These are phyloP conservation scores for Nannizziopsis barbatae DNA, from an alignment of 2,329 filamentous ascomycete genomes.

Conservation along the genomic window DNA sequence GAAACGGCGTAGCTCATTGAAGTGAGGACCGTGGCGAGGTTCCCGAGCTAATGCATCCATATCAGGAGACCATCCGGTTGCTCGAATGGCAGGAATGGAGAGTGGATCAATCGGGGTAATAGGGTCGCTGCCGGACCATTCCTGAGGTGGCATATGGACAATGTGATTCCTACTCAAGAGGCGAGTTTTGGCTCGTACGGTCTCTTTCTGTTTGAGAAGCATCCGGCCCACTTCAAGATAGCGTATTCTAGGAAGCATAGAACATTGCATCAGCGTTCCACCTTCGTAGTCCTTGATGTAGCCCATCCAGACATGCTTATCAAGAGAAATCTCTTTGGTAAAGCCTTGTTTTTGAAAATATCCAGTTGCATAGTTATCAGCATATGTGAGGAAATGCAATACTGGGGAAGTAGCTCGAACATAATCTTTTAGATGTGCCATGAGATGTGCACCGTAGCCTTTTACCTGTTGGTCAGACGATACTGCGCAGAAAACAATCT, in stretches of 20 bases:
- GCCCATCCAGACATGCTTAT: slow-evolving; percentile 75
- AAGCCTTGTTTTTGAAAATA: slow-evolving; percentile 94
- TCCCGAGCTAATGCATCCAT: slow-evolving; percentile 83
- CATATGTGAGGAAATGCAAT: slow-evolving; percentile 88
- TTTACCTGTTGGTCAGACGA: slow-evolving; percentile 86
- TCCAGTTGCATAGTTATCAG: slow-evolving; percentile 84
- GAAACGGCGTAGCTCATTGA: slow-evolving; percentile 71
- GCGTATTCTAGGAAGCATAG: slow-evolving; percentile 74
- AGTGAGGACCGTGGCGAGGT: slow-evolving; percentile 76
- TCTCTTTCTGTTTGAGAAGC: slow-evolving; percentile 81
- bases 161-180: slow-evolving; percentile 68
- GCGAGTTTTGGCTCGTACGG: slow-evolving; percentile 72
- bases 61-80: slow-evolving; percentile 73
- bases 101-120: slow-evolving; percentile 61
- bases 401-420: slow-evolving; percentile 83
- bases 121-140: slow-evolving; percentile 57
- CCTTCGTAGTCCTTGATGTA: slow-evolving; percentile 90
- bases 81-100: slow-evolving; percentile 64
- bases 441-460: slow-evolving; percentile 83
- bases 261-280: slow-evolving; percentile 87
- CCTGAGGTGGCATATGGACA: slow-evolving; percentile 61
- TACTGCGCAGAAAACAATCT: slow-evolving; percentile 87
- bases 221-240: slow-evolving; percentile 76
- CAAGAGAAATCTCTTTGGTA: slow-evolving; percentile 80
- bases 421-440: slow-evolving; percentile 84